Evolutionary conservation across 148 eudicot genomes (phyloP).

Genomic region (Bassia scoparia): DNA sequence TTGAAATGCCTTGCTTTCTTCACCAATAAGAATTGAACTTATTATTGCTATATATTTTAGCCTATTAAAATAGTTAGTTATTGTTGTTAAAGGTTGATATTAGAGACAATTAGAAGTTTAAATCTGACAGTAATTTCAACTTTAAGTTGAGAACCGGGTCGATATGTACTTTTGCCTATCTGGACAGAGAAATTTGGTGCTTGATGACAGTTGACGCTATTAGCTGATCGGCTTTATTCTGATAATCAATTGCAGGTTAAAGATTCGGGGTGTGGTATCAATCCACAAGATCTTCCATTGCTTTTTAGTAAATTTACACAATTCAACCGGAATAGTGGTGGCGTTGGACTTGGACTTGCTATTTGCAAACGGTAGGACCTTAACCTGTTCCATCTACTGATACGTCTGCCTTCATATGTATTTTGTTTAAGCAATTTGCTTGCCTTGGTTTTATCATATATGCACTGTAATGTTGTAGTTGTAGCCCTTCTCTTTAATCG

Average conservation of each 20-base stretch:
- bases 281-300: conserved; percentile 59
- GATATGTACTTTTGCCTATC: too few relatives aligned
- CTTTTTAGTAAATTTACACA: conserved; percentile 69
- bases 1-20: too few relatives aligned
- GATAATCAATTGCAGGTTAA: conserved; percentile 50
- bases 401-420: background rate
- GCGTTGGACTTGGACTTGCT: conserved; percentile 87
- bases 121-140: too few relatives aligned
- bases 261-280: conserved; percentile 87
- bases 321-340: conserved; percentile 38
- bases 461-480: background rate
- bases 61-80: too few relatives aligned
- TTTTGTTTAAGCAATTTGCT: background rate
- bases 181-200: background rate
- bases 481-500: background rate
- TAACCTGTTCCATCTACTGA: background rate
- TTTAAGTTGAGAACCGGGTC: too few relatives aligned
- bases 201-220: background rate
- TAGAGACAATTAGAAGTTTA: too few relatives aligned
- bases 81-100: too few relatives aligned
- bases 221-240: background rate
- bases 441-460: background rate
- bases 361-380: conserved; percentile 72
- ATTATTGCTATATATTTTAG: too few relatives aligned
- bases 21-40: too few relatives aligned